Evolutionary conservation across 768 basidiomycete genomes (phyloP), one percentile per base, ranked within the genome.

Genomic region (Mycena crocata): DNA sequence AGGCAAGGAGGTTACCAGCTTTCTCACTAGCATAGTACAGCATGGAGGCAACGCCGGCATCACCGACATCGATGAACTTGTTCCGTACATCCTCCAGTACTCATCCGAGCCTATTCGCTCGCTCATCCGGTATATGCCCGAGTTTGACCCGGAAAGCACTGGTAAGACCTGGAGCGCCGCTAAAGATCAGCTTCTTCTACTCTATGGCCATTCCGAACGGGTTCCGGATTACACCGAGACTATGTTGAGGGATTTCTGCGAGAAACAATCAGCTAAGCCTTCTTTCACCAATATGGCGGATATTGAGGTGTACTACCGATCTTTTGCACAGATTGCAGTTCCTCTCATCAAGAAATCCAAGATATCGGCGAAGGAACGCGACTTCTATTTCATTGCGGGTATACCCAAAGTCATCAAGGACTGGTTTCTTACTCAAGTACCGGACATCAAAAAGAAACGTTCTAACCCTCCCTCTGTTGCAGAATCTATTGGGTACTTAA

Each of bases 1-100:
- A n/a, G n/a, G n/a, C n/a, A n/a, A n/a, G n/a, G n/a, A n/a, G n/a
- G n/a, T n/a, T n/a, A n/a, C n/a, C n/a, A n/a, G 21, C 40, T 56
- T 31, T 19, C 30, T 56, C 3, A 21, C 49, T 2, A 32, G 32
- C 12, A 35, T 66, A 2, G 32, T 50, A 1, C 55, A 57, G 19
- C 67, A 68, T 32, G 67, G 62, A 2, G 35, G 10, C 3, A 68
- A 68, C 28, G 62, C 67, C 7, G 35, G 10, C 3, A 68, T 64
- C 28, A 57, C 67, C 7, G 67, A 64, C 50, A 21, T 58, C 4
- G 49, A 68, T 19, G 10, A 45, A 9, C 55, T 68, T 1, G 62
- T 68, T 0, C 45, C 60, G 1, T 68, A 63, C 19, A 68, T 68
- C 10, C 21, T 64, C 10, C 42, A 55, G 26, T 69, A 69, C 48